Conservation (phyloP, 768 basidiomycete species). For the Paxillus involutus region DNA sequence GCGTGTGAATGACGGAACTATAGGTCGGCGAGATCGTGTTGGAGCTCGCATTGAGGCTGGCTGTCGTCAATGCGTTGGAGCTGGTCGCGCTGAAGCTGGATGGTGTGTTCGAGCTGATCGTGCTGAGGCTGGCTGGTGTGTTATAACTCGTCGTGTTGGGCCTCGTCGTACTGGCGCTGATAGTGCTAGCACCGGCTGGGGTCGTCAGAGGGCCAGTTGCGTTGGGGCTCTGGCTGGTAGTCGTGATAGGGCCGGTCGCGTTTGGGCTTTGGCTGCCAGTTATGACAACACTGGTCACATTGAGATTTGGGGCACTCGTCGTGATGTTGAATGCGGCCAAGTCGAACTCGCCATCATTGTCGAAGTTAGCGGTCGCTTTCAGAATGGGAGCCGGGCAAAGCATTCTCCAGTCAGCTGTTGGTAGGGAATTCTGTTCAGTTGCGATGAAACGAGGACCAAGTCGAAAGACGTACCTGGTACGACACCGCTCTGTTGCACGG, state of each 20-base stretch:
- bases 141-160: too few relatives aligned
- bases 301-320: too few relatives aligned
- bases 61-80: too few relatives aligned
- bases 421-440: not conserved
- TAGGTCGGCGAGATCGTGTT: slow-evolving; percentile 12
- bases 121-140: too few relatives aligned
- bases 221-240: not conserved
- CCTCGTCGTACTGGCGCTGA: too few relatives aligned
- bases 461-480: slow-evolving; percentile 19
- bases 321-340: slow-evolving; percentile 11
- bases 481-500: slow-evolving; percentile 15
- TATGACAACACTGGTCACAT: not conserved
- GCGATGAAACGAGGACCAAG: not conserved
- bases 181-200: too few relatives aligned
- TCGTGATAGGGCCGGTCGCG: not conserved
- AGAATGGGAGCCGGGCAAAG: slow-evolving; percentile 19
- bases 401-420: slow-evolving; percentile 17
- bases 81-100: too few relatives aligned
- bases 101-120: too few relatives aligned
- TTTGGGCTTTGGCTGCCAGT: not conserved
- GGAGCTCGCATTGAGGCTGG: not conserved
- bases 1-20: not conserved
- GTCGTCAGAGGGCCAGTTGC: too few relatives aligned
- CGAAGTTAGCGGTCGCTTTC: slow-evolving; percentile 18
- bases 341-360: slow-evolving; percentile 18